phyloP scores from a whole-genome alignment of 495 filamentous ascomycete species.

The Pyrenopolyporus hunteri region DNA sequence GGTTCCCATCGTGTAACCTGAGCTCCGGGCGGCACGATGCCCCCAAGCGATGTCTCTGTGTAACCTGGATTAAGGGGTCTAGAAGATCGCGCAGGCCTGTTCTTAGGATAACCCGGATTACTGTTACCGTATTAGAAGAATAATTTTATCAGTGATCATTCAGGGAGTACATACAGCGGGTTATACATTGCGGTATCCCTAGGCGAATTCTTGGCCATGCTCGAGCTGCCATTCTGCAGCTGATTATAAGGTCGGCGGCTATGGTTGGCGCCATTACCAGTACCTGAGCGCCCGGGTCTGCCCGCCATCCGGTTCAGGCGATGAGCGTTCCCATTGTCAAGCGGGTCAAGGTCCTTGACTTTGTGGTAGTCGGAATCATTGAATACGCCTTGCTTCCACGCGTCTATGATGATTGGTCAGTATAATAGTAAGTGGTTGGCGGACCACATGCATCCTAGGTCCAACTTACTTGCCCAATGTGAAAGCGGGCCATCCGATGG shows the following conservation, averaged over 20 bases:
- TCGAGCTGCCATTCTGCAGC: no score
- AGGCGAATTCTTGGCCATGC: no score
- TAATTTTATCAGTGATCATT: not conserved
- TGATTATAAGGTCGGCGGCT: not conserved
- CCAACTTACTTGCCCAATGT: slow-evolving; percentile 25
- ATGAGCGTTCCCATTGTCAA: slow-evolving; percentile 37
- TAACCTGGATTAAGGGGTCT: not conserved
- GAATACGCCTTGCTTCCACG: slow-evolving; percentile 15
- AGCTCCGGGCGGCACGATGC: slow-evolving; percentile 26
- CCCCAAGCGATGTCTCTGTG: slow-evolving; percentile 13
- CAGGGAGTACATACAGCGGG: slow-evolving; percentile 12
- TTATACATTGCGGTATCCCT: not conserved
- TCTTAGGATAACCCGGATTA: slow-evolving; percentile 2
- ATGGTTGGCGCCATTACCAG: not conserved
- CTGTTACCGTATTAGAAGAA: slow-evolving; percentile 8
- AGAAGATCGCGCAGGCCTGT: not conserved
- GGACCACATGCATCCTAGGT: not conserved
- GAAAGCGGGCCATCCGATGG: not conserved
- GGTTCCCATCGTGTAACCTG: slow-evolving; percentile 29
- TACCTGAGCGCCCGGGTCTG: not conserved
- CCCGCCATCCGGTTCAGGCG: slow-evolving; percentile 9
- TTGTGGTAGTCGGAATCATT: slow-evolving; percentile 31
- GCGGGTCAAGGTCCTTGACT: slow-evolving; percentile 25
- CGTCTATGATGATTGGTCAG: slow-evolving; percentile 27
- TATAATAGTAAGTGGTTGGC: not conserved